Percentiles rank a stretch among this genome's conserved stretches.
These are phyloP conservation scores for Penicillium sp. DNA, from an alignment of 2,329 filamentous ascomycete species.

Conservation along the genomic window DNA sequence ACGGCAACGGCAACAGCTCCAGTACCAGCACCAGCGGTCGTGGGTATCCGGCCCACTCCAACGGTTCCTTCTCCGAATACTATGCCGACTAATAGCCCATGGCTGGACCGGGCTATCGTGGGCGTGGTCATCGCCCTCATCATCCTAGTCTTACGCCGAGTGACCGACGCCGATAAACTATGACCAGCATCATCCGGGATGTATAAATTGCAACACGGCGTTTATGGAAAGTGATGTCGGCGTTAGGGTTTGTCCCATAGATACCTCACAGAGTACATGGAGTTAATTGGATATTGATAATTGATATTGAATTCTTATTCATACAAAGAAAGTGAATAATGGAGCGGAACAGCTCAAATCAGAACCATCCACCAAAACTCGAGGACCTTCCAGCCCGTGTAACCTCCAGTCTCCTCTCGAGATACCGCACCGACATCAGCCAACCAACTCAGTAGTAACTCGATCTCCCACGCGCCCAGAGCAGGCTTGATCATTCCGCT, in stretches of 20 bases:
- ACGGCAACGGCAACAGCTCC: not conserved
- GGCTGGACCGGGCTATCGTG: constrained; percentile 77
- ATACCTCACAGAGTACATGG: not conserved
- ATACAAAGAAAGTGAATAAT: not conserved
- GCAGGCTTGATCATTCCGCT: constrained; percentile 36
- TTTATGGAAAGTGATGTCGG: not conserved
- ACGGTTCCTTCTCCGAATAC: constrained; percentile 1
- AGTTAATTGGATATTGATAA: not conserved
- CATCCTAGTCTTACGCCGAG: constrained; percentile 60
- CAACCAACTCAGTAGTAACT: constrained; percentile 41
- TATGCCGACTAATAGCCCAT: constrained; percentile 53
- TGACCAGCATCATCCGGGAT: not conserved
- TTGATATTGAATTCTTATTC: not conserved
- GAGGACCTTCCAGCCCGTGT: constrained; percentile 30
- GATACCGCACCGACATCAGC: constrained; percentile 23
- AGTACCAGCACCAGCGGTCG: not conserved
- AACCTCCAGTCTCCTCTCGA: constrained; percentile 7
- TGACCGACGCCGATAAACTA: constrained; percentile 29
- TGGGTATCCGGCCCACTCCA: not conserved
- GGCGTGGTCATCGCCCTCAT: constrained; percentile 65
- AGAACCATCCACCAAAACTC: constrained; percentile 44
- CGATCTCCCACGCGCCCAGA: constrained; percentile 42
- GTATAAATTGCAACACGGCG: constrained; percentile 1
- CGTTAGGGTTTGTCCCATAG: not conserved
- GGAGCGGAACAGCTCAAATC: constrained; percentile 2